A percentile compares a stretch with the other conserved stretches of the same genome.
Conservation (phyloP, 352 stramenopile genomes). For the Phytophthora pini region DNA sequence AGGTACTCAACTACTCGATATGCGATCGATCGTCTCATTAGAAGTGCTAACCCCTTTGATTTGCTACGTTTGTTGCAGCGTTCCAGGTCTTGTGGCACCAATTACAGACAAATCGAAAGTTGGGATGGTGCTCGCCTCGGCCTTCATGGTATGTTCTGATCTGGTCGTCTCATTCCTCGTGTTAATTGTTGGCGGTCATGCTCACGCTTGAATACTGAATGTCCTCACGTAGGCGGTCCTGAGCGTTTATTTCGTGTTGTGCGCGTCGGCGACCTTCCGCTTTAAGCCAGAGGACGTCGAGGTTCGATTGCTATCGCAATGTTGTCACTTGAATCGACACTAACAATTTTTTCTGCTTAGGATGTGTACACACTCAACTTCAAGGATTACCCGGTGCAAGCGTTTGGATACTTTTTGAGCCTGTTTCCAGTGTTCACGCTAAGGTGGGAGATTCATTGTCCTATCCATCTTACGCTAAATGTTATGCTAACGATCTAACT, state of each 20-base stretch:
- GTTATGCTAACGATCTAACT: slow-evolving; percentile 21
- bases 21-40: not conserved
- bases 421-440: slow-evolving; percentile 89
- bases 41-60: slow-evolving; percentile 2
- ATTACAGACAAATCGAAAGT: slow-evolving; percentile 87
- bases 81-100: slow-evolving; percentile 82
- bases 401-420: slow-evolving; percentile 88
- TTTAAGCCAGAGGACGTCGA: slow-evolving; percentile 83
- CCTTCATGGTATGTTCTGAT: slow-evolving; percentile 66
- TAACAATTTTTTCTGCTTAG: slow-evolving; percentile 41
- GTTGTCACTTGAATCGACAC: slow-evolving; percentile 16
- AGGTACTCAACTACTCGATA: slow-evolving; percentile 43
- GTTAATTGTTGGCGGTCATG: slow-evolving; percentile 12
- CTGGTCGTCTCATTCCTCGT: slow-evolving; percentile 2
- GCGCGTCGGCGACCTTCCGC: slow-evolving; percentile 78
- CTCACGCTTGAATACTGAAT: slow-evolving; percentile 10
- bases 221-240: slow-evolving; percentile 63
- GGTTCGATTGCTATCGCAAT: slow-evolving; percentile 39
- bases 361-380: slow-evolving; percentile 93
- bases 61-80: slow-evolving; percentile 37
- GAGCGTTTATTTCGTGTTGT: slow-evolving; percentile 83
- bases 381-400: slow-evolving; percentile 76
- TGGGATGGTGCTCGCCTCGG: slow-evolving; percentile 57
- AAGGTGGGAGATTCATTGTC: slow-evolving; percentile 48
- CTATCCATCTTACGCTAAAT: slow-evolving; percentile 9